Evolutionary conservation across 2,329 filamentous ascomycete species (phyloP).

Genomic region (Colletotrichum musicola): DNA sequence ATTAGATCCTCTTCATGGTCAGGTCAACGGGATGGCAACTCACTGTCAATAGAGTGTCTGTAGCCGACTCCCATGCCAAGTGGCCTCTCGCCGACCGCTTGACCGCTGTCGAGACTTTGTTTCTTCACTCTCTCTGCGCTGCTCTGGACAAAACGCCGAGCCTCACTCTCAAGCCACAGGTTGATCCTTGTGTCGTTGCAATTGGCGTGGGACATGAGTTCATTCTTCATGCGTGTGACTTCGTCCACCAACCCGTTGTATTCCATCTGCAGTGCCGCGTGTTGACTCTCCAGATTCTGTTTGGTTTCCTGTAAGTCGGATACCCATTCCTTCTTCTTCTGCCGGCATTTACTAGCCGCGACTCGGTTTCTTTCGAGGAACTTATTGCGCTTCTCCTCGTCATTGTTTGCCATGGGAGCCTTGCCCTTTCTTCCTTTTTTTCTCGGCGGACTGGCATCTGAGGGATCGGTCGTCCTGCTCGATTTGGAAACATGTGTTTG

Average conservation of each 20-base stretch:
- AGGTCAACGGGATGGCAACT: slow-evolving; percentile 6
- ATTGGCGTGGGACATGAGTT: slow-evolving; percentile 64
- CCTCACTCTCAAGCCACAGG: slow-evolving; percentile 66
- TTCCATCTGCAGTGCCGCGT: slow-evolving; percentile 58
- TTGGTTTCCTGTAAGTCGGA: slow-evolving; percentile 62
- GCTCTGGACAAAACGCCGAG: slow-evolving; percentile 59
- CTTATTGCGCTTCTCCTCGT: slow-evolving; percentile 61
- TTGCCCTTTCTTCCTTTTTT: slow-evolving; percentile 46
- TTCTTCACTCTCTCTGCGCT: slow-evolving; percentile 44
- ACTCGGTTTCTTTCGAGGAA: slow-evolving; percentile 79
- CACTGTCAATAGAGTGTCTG: slow-evolving; percentile 37
- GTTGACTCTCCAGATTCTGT: slow-evolving; percentile 56
- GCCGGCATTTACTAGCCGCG: slow-evolving; percentile 80
- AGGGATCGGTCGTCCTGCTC: slow-evolving; percentile 40
- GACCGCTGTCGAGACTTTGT: slow-evolving; percentile 27
- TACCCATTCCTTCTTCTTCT: slow-evolving; percentile 72
- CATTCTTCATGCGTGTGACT: slow-evolving; percentile 60
- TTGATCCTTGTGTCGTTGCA: slow-evolving; percentile 68
- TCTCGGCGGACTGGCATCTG: slow-evolving; percentile 37
- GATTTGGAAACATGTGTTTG: slow-evolving; percentile 24
- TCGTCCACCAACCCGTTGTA: slow-evolving; percentile 58
- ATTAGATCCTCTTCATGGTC: background rate
- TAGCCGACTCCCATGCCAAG: slow-evolving; percentile 16
- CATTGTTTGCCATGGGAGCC: slow-evolving; percentile 46
- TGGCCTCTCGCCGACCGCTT: slow-evolving; percentile 17